These are phyloP conservation scores for Botrytis byssoidea DNA, from an alignment of 2,329 filamentous ascomycete genomes.

Conservation along the genomic window DNA sequence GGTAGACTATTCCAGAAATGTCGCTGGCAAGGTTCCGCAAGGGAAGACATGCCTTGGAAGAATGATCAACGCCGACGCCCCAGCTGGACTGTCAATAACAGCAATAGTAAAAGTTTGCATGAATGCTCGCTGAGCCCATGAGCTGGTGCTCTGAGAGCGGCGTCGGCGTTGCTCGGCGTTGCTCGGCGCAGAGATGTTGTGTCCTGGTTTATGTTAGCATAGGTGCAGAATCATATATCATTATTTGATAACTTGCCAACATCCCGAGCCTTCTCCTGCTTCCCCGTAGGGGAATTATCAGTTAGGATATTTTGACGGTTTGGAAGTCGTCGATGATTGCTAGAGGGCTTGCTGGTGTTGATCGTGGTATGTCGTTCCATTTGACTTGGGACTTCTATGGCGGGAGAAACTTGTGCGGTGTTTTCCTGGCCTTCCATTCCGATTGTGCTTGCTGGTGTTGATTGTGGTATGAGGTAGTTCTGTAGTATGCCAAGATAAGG, in stretches of 20 bases:
- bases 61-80: not conserved
- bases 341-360: not conserved
- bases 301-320: not conserved
- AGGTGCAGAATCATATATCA: not conserved
- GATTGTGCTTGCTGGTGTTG: not conserved
- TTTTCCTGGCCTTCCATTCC: no score
- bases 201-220: not conserved
- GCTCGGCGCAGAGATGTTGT: no score
- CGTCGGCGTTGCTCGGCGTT: no score
- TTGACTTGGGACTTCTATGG: no score
- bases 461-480: not conserved
- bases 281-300: not conserved
- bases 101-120: not conserved
- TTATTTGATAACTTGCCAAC: not conserved
- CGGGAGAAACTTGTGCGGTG: no score
- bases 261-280: fast-evolving
- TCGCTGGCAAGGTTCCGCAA: not conserved
- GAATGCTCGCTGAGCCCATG: not conserved
- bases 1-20: not conserved
- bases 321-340: not conserved
- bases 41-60: not conserved
- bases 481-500: not conserved
- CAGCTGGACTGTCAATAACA: not conserved
- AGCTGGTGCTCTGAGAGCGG: not conserved
- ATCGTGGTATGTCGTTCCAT: not conserved